Conservation (phyloP, 1,139 yeast species). For the Geotrichum histeridarum region DNA sequence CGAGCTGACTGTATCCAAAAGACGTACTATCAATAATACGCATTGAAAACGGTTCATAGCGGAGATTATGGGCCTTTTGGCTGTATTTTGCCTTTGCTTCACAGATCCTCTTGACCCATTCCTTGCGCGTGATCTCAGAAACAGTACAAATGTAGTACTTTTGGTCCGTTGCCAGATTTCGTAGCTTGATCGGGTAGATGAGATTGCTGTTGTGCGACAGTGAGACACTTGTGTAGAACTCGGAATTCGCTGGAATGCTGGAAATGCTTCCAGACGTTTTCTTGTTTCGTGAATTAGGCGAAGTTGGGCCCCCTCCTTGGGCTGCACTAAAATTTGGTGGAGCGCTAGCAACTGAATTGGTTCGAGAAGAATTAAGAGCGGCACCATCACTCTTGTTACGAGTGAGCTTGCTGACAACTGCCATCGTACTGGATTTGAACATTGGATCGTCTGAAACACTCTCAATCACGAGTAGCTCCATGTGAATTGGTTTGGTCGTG, state of each 20-base stretch:
- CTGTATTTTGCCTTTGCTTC: slow-evolving; percentile 12
- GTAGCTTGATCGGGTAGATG: slow-evolving; percentile 16
- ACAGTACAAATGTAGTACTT: slow-evolving; percentile 14
- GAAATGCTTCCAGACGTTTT: slow-evolving; percentile 2
- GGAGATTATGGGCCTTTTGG: slow-evolving; percentile 1
- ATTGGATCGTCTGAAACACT: slow-evolving; percentile 35
- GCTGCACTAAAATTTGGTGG: not conserved
- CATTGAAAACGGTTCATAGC: slow-evolving; percentile 12
- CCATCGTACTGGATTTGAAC: slow-evolving; percentile 25
- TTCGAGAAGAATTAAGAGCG: not conserved
- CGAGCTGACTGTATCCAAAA: slow-evolving; percentile 9
- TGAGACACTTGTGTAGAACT: not conserved
- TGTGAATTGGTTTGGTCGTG: slow-evolving; percentile 39
- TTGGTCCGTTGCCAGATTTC: slow-evolving; percentile 16
- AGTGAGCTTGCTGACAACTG: slow-evolving; percentile 13
- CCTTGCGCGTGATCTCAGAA: slow-evolving; percentile 16
- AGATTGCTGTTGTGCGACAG: slow-evolving; percentile 12
- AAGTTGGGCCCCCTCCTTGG: not conserved
- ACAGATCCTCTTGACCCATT: slow-evolving; percentile 15
- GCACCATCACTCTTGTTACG: slow-evolving; percentile 14
- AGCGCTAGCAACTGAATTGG: slow-evolving; percentile 1
- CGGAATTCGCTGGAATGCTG: not conserved
- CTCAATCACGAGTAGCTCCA: slow-evolving; percentile 39
- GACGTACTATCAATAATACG: slow-evolving; percentile 12
- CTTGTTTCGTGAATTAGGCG: not conserved